Base-by-base conservation (phyloP, 768 basidiomycete genomes). In the Termitomyces sp. region DNA sequence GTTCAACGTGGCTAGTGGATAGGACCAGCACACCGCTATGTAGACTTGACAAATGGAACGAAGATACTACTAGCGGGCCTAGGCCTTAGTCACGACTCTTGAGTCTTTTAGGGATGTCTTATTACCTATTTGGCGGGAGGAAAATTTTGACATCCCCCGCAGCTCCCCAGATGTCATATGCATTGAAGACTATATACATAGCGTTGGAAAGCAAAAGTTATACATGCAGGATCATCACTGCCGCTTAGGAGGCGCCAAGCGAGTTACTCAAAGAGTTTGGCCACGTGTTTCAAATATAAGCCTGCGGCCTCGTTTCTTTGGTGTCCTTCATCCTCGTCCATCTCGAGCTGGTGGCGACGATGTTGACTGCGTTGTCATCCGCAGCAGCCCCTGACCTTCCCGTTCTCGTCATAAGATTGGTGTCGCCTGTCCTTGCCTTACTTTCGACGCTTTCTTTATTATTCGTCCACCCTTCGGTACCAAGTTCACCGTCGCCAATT, bases 351-450 rank as follows among this genome's bases (percentile, higher is more conserved):
- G 66, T 64, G 64, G 62, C 64, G 68, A 63, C 64, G 63, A 70
- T 69, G 63, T 63, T 67, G 61, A 44, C 63, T 60, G 59, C 63
- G 55, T 53, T 53, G 52, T 44, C 41, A 30, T 58, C 50, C 53
- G 51, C 57, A 56, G 62, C 62, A 56, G 59, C 56, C 28, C 45
- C 55, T 19, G 56, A 66, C 41, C 53, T 69, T 27, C 68, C 83
- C 50, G 73, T 86, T 56, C 79, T 85, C 59, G 70, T 77, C 56
- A 70, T 88, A 50, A 81, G 89, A 61, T 71, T 89, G 59, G 68
- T 87, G 35, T 89, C 88, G 40, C 90, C 91, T 41, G 73, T 81
- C 55, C 66, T 89, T 58, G 80, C 90, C 35, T 69, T 87, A 54
- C 71, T 90, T 52, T 69, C 84, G 21, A 74, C 84, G 27, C 64